Conservation (phyloP, 768 basidiomycete species). For the Termitomyces sp. region DNA sequence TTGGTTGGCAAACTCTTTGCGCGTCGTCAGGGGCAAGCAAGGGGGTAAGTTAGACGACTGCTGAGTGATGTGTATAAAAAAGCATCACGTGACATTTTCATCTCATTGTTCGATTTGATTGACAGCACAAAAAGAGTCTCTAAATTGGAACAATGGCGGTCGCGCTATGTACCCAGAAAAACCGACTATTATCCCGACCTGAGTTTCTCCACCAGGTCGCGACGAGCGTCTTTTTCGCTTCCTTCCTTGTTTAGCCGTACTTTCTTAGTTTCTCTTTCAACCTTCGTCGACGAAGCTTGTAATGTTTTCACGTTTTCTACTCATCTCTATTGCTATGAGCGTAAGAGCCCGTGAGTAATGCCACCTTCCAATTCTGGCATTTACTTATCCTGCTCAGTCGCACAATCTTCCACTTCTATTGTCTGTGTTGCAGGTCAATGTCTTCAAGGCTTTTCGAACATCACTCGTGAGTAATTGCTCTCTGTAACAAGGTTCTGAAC, state of each 20-base stretch:
- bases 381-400: slow-evolving; percentile 33
- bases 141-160: slow-evolving; percentile 19
- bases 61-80: too few species aligned
- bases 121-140: slow-evolving; percentile 7
- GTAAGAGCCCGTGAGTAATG: slow-evolving; percentile 36
- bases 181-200: slow-evolving; percentile 6
- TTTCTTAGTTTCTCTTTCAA: neutral
- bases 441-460: slow-evolving; percentile 75
- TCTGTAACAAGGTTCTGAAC: neutral
- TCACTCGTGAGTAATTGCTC: slow-evolving; percentile 47
- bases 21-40: too few species aligned
- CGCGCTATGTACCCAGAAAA: slow-evolving; percentile 7
- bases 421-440: slow-evolving; percentile 91
- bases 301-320: slow-evolving; percentile 37
- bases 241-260: slow-evolving; percentile 1
- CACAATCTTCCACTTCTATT: slow-evolving; percentile 45
- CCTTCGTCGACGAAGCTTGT: slow-evolving; percentile 26
- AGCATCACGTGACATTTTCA: neutral
- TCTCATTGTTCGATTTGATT: neutral
- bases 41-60: too few species aligned
- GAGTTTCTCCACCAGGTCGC: neutral
- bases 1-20: too few species aligned
- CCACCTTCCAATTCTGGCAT: too few species aligned
- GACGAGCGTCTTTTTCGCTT: slow-evolving; percentile 11
- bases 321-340: slow-evolving; percentile 29